These are phyloP conservation scores for Patellifolia procumbens DNA, from an alignment of 179 eudicot species.

Conservation along the genomic window DNA sequence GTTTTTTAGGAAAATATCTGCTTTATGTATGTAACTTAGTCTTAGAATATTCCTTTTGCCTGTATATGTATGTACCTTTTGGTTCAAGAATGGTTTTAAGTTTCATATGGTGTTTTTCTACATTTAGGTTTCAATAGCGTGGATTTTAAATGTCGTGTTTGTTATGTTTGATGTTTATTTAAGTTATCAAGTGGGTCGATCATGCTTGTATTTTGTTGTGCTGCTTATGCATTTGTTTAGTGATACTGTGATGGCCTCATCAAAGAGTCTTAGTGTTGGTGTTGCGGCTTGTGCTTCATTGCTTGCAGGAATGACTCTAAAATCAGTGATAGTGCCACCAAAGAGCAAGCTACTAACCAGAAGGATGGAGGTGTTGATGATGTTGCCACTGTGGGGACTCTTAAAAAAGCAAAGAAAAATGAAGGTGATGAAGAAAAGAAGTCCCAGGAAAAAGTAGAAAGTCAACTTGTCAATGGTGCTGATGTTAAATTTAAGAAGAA, in stretches of 20 bases:
- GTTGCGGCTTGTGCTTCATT: constrained; percentile 19
- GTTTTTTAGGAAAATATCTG: not conserved
- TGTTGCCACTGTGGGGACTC: constrained; percentile 18
- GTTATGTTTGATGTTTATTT: not conserved
- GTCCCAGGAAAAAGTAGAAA: constrained; percentile 11
- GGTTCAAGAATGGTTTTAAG: not conserved
- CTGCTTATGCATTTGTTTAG: not conserved
- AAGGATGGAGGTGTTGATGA: constrained; percentile 8
- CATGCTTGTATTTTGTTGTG: not conserved
- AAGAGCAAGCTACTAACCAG: constrained; percentile 10
- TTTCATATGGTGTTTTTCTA: not conserved
- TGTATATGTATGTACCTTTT: not conserved
- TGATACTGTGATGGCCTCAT: constrained; percentile 6
- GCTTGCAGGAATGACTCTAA: constrained; percentile 33
- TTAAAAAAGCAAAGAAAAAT: constrained; percentile 30
- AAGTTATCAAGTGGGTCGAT: not conserved
- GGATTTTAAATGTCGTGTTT: not conserved
- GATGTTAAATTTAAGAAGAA: constrained; percentile 36
- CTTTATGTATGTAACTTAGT: not conserved
- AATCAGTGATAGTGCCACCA: constrained; percentile 8
- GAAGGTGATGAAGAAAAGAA: constrained; percentile 24
- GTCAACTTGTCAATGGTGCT: constrained; percentile 20
- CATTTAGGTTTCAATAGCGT: not conserved
- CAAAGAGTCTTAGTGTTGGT: constrained; percentile 13
- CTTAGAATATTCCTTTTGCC: not conserved